A percentile compares a stretch with the other conserved stretches of the same genome.
Evolutionary conservation across 805 yeast species (phyloP).

Genomic region (Nakazawaea ishiwadae): DNA sequence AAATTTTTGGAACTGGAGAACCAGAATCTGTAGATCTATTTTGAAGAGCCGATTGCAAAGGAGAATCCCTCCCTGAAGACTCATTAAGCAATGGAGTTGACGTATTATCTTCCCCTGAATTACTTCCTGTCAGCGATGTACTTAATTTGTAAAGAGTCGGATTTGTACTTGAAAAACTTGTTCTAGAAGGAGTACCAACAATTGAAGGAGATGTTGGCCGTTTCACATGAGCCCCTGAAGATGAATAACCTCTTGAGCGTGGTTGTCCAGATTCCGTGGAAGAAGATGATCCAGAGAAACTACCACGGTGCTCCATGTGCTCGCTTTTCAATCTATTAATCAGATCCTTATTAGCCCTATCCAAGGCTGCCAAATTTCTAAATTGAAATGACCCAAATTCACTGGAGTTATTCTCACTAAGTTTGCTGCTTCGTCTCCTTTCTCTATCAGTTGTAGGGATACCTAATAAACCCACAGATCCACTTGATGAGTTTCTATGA

Average conservation of each 20-base stretch:
- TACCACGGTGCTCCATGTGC: slow-evolving; percentile 53
- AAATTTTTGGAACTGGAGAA: slow-evolving; percentile 11
- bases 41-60: slow-evolving; percentile 18
- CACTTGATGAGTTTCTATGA: slow-evolving; percentile 16
- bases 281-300: slow-evolving; percentile 39
- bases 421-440: slow-evolving; percentile 60
- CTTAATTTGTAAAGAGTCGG: neutral
- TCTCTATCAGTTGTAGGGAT: slow-evolving; percentile 60
- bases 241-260: slow-evolving; percentile 25
- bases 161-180: slow-evolving; percentile 2
- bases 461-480: slow-evolving; percentile 27
- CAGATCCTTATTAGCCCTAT: slow-evolving; percentile 90
- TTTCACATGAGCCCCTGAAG: slow-evolving; percentile 33
- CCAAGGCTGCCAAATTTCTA: slow-evolving; percentile 83
- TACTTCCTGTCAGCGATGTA: slow-evolving; percentile 21
- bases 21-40: slow-evolving; percentile 13
- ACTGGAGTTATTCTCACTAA: slow-evolving; percentile 57
- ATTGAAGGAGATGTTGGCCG: slow-evolving; percentile 41
- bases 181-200: slow-evolving; percentile 7
- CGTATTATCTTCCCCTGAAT: slow-evolving; percentile 28
- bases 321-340: slow-evolving; percentile 83
- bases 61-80: slow-evolving; percentile 28
- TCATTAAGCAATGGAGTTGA: slow-evolving; percentile 14
- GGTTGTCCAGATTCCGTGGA: slow-evolving; percentile 34
- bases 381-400: slow-evolving; percentile 94